Evolutionary conservation across 2,329 filamentous ascomycete species (phyloP), one percentile per base, ranked within the genome.

Genomic region (Podosphaera fusca): DNA sequence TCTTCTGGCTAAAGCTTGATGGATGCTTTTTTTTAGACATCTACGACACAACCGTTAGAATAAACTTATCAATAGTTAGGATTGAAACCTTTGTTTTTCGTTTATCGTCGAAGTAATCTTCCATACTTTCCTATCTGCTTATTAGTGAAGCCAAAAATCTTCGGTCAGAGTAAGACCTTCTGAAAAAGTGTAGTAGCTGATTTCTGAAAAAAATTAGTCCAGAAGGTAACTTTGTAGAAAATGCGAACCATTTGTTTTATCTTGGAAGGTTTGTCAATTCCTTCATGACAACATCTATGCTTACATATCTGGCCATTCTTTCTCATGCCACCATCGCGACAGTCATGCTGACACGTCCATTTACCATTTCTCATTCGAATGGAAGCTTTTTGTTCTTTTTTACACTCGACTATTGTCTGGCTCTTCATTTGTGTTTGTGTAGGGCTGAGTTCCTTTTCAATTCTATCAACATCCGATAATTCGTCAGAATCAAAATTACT

Each of bases 281-380:
- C 85, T 59, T 85, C 79, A 31, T 75, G 75, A 64, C 85, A 90
- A 63, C 85, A 90, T 40, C 76, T 68, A 63, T 90, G 85, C 62
- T 80, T 85, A 67, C 85, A 89, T 38, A 58, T 61, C 38, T 69
- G 70, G 3, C 72, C 71, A 45, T 67, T 65, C 58, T 67, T 68
- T 0, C 70, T 70, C 30, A 63, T 63, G 1, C 64, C 64, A 1
- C 66, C 68, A 54, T 71, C 70, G n/a, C 65, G 64, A 57, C 85
- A 89, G 21, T 68, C 68, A 64, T 90, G 85, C 58, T 83, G 83
- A 68, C 85, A 90, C 40, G 75, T 75, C 79, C 82, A 89, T 64
- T 76, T 85, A 0, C 84, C 85, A 64, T 85, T 89, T 0, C 73
- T 68, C 59, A 88, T 74, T 62, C 74, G 75, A 1, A 70, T 66